Percentiles rank a stretch among this genome's conserved stretches.
Evolutionary conservation across 371 early-diverging fungal species (phyloP).

Genomic region (Chytridium lagenaria): DNA sequence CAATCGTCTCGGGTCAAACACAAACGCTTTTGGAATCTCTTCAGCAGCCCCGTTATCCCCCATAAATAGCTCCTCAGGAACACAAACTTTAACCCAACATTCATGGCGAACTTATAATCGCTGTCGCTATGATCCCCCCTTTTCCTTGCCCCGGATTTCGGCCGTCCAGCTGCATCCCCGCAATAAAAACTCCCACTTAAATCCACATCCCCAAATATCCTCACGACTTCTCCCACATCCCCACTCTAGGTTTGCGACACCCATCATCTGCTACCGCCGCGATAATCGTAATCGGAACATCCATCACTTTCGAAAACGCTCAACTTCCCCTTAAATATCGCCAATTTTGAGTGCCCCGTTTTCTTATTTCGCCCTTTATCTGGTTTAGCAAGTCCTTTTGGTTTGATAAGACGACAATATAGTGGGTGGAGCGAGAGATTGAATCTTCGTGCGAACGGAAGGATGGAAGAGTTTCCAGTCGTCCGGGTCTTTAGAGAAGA

Average conservation of each 20-base stretch:
- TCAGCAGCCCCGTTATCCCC: constrained; percentile 28
- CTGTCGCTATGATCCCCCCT: constrained; percentile 80
- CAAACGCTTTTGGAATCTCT: constrained; percentile 47
- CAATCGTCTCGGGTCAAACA: constrained; percentile 73
- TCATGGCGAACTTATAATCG: constrained; percentile 85
- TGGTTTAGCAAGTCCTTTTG: constrained; percentile 65
- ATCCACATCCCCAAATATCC: constrained; percentile 45
- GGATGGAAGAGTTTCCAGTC: constrained; percentile 81
- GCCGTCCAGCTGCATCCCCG: constrained; percentile 92
- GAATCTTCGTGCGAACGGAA: constrained; percentile 60
- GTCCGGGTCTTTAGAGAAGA: constrained; percentile 67
- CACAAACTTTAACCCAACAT: constrained; percentile 71
- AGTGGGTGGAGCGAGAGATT: constrained; percentile 54
- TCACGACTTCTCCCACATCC: constrained; percentile 72
- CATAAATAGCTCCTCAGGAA: constrained; percentile 83
- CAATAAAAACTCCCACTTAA: constrained; percentile 70
- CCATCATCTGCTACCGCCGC: constrained; percentile 71
- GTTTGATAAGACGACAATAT: constrained; percentile 78
- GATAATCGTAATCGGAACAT: constrained; percentile 58
- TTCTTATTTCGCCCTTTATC: constrained; percentile 56
- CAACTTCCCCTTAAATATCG: constrained; percentile 41
- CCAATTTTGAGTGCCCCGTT: constrained; percentile 15
- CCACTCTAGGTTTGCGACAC: constrained; percentile 84
- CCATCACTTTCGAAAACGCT: constrained; percentile 42
- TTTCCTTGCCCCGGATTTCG: constrained; percentile 63